phyloP scores from a whole-genome alignment of 208 protist species.

The Leishmania gerbilli region DNA sequence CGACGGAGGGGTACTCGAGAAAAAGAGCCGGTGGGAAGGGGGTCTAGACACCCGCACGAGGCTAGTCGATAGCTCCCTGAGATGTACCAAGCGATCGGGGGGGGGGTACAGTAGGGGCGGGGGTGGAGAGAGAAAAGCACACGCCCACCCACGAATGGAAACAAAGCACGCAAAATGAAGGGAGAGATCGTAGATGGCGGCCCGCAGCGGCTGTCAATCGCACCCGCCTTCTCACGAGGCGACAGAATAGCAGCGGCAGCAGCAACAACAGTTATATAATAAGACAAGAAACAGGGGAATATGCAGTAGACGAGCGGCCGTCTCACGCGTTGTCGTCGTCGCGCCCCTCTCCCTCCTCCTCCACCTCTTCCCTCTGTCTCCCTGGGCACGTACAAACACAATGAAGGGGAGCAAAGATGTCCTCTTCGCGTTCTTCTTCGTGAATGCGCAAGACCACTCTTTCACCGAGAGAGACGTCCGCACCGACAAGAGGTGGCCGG shows the following conservation, averaged over 20 bases:
- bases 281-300: neutral
- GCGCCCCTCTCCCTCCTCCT: no score
- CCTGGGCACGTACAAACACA: neutral
- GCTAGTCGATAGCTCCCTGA: neutral
- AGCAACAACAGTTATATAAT: neutral
- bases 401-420: neutral
- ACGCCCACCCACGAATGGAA: neutral
- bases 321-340: neutral
- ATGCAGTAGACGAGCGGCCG: neutral
- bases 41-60: neutral
- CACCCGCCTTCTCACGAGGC: neutral
- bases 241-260: neutral
- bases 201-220: neutral
- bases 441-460: neutral
- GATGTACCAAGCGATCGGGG: neutral
- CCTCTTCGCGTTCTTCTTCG: neutral
- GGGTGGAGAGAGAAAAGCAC: neutral
- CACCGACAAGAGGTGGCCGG: neutral
- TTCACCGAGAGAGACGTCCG: neutral
- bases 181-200: neutral
- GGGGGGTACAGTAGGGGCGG: neutral
- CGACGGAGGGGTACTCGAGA: neutral
- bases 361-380: neutral
- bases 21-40: neutral
- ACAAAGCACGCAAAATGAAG: neutral